Base-by-base conservation (phyloP, 2,329 filamentous ascomycete genomes). In the Alternaria sp. region DNA sequence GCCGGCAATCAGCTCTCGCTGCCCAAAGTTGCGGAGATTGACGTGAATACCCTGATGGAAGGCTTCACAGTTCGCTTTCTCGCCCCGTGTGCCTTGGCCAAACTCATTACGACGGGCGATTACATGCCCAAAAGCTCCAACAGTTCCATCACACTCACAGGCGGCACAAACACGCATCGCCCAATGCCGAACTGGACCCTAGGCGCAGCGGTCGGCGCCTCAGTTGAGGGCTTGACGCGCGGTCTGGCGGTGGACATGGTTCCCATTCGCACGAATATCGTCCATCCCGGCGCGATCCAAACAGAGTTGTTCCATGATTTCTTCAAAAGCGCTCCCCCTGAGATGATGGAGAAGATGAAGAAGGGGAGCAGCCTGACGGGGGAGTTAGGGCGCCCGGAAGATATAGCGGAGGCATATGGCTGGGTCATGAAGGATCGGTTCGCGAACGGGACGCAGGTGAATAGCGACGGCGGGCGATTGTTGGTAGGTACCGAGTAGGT, bases 321-420 rank as follows among this genome's bases (percentile, higher is more conserved):
- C 26, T 12, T 68, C 8, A 67, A 67, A 2, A 45, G 46, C 5
- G 55, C 68, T 56, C 58, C 64, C 0, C 67, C 71, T 23, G 70
- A 70, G 26, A 64, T 26, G 3, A 17, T 68, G 12, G 65, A 70
- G 19, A 61, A 64, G 40, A 63, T 71, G 23, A 69, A 51, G 65
- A 60, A 50, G 55, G 50, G 64, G 32, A 67, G 64, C 4, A 74
- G 68, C 21, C 59, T 81, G 51, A 68, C 68, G 40, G 62, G 61
- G 4, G 60, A 60, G 8, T 64, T 77, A 45, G 77, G 75, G 2
- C 59, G 65, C 28, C 72, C 74, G 6, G 70, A 71, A 58, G 82
- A 84, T 70, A 69, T 80, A 57, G 82, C 81, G 2, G 82, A 84
- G 73, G 77, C 79, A 19, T 84, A 83, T 77, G 67, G 80, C 4